Evolutionary conservation across 139 green algal species (phyloP).

Genomic region (Monoraphidium neglectum): DNA sequence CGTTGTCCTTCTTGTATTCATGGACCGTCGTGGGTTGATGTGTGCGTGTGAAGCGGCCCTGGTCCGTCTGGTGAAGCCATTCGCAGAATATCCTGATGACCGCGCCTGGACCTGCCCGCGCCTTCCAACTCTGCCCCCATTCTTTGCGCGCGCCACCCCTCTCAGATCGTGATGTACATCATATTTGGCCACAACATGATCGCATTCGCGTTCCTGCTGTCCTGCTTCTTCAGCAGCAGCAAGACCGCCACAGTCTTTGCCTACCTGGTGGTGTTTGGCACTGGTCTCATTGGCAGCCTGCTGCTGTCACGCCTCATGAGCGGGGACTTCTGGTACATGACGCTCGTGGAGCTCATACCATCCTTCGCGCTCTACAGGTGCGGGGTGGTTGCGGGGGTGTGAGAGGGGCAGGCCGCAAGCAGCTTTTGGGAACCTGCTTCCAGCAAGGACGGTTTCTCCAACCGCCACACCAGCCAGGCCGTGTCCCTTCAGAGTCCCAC

Average conservation of each 20-base stretch:
- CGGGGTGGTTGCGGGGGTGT: neutral
- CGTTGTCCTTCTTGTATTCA: too few species aligned
- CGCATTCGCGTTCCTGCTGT: conserved; percentile 81
- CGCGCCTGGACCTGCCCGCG: neutral
- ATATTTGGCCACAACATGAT: conserved; percentile 88
- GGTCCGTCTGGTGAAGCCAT: too few species aligned
- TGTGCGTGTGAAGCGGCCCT: too few species aligned
- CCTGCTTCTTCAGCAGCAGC: conserved; percentile 66
- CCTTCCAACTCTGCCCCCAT: conserved; percentile 2
- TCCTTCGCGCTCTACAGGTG: conserved; percentile 81
- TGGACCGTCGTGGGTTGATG: neutral
- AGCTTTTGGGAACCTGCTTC: too few species aligned
- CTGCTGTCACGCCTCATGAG: conserved; percentile 47
- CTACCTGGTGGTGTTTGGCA: conserved; percentile 84
- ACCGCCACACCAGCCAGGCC: too few species aligned
- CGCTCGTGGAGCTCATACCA: conserved; percentile 79
- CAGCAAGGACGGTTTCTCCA: too few species aligned
- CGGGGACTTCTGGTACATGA: conserved; percentile 44
- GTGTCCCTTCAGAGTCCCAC: too few species aligned
- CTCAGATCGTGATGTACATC: conserved; percentile 87
- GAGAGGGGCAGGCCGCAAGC: neutral
- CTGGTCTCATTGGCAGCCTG: conserved; percentile 63
- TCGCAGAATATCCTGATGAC: too few species aligned
- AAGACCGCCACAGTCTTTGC: conserved; percentile 68
- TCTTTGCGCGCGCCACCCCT: too few species aligned